Conservation (phyloP, 1,139 yeast species). For the Chernovozyma aurita region DNA sequence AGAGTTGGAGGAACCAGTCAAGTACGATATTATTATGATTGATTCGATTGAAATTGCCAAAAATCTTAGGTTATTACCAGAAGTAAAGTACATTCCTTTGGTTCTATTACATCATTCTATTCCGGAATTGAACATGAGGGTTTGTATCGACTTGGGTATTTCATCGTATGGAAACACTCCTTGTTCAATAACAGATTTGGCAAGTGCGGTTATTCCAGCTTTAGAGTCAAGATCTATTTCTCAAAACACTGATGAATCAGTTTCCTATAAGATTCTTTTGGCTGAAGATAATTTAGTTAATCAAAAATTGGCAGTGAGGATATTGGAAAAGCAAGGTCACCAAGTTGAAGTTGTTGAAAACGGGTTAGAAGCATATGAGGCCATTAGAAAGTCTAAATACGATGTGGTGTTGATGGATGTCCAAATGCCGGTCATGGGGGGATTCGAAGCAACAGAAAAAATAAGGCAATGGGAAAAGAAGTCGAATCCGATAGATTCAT, state of each 20-base stretch:
- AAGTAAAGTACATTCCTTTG: conserved; percentile 77
- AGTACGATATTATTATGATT: conserved; percentile 75
- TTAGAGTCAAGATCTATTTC: conserved; percentile 79
- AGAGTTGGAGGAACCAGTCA: conserved; percentile 49
- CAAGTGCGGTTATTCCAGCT: conserved; percentile 80
- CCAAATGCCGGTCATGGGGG: conserved; percentile 95
- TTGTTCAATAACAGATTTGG: conserved; percentile 74
- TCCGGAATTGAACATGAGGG: conserved; percentile 75
- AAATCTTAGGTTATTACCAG: conserved; percentile 60
- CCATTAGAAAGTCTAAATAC: conserved; percentile 59
- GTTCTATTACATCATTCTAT: conserved; percentile 73
- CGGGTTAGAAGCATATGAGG: conserved; percentile 79
- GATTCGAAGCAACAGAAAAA: conserved; percentile 83
- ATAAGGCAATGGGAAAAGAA: conserved; percentile 87
- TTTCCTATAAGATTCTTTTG: conserved; percentile 66
- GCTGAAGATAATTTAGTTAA: conserved; percentile 88
- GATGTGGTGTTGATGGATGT: conserved; percentile 91
- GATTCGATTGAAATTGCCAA: conserved; percentile 76
- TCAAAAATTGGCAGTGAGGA: conserved; percentile 80
- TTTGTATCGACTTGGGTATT: conserved; percentile 80
- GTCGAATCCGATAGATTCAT: conserved; percentile 66
- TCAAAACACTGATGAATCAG: conserved; percentile 73
- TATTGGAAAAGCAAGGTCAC: conserved; percentile 79
- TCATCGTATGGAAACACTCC: conserved; percentile 88
- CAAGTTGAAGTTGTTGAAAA: conserved; percentile 79